phyloP scores from a whole-genome alignment of 1,139 yeast genomes.

The Scheffersomyces titani region DNA sequence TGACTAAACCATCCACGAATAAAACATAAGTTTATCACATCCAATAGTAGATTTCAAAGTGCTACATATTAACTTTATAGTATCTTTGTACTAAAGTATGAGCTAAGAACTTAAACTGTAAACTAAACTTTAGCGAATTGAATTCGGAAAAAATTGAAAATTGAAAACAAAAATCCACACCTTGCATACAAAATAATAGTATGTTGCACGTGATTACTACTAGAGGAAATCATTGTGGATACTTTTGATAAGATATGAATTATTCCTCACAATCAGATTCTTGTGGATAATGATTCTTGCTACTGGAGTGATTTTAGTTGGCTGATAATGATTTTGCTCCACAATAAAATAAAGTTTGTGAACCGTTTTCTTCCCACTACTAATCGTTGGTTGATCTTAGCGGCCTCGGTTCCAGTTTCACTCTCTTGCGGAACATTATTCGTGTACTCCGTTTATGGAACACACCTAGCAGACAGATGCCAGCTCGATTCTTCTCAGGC shows the following conservation, averaged over 20 bases:
- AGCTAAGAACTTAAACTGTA: no score
- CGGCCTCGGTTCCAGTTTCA: conserved; percentile 32
- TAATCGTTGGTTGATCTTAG: conserved; percentile 28
- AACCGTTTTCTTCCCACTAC: conserved; percentile 27
- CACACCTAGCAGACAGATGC: conserved; percentile 34
- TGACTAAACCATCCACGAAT: not conserved
- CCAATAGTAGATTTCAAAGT: not conserved
- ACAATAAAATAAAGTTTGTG: conserved; percentile 15
- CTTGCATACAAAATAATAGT: not conserved
- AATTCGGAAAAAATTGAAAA: no score
- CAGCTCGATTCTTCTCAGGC: conserved; percentile 28
- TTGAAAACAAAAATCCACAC: not conserved
- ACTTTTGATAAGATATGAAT: not conserved
- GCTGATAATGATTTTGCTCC: conserved; percentile 14
- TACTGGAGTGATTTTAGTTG: not conserved
- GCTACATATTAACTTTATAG: not conserved
- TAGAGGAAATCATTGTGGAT: not conserved
- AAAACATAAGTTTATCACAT: no score
- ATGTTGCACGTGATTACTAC: not conserved
- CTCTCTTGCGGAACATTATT: conserved; percentile 35
- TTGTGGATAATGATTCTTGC: not conserved
- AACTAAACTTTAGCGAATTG: no score
- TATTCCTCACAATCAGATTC: no score
- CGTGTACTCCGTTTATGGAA: conserved; percentile 35
- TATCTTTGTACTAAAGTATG: no score